Conservation (phyloP, 2,329 filamentous ascomycete genomes). For the Grosmannia penicillata region DNA sequence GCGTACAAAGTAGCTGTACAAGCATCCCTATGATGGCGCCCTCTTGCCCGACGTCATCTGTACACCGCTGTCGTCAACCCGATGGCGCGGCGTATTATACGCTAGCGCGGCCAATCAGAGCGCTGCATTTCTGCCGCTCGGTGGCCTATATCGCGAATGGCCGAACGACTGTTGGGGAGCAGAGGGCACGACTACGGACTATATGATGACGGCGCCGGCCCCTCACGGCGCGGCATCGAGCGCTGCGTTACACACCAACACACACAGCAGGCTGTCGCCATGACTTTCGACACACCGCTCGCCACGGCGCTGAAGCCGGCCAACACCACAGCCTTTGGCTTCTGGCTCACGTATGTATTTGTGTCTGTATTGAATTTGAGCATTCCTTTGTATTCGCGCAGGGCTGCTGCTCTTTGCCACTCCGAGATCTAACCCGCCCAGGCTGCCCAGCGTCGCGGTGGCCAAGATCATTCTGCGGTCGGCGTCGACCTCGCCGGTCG, state of each 20-base stretch:
- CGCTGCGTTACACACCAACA: background rate
- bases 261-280: too few species aligned
- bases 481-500: slow-evolving; percentile 1
- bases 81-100: too few species aligned
- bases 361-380: background rate
- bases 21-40: too few species aligned
- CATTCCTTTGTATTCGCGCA: background rate
- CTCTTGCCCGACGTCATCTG: too few species aligned
- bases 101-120: background rate
- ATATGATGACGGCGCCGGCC: background rate
- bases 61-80: too few species aligned
- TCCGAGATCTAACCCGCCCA: background rate
- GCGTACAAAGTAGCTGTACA: too few species aligned
- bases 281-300: slow-evolving; percentile 6
- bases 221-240: background rate
- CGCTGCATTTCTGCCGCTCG: background rate
- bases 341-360: slow-evolving; percentile 10
- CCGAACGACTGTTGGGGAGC: background rate
- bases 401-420: background rate
- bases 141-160: background rate
- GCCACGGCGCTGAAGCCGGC: background rate
- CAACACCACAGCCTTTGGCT: slow-evolving; percentile 7
- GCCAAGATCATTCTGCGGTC: slow-evolving; percentile 10
- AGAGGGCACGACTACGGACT: background rate
- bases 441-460: slow-evolving; percentile 7